Evolutionary conservation across 371 early-diverging fungal genomes (phyloP).

Genomic region (Mortierella sp.): DNA sequence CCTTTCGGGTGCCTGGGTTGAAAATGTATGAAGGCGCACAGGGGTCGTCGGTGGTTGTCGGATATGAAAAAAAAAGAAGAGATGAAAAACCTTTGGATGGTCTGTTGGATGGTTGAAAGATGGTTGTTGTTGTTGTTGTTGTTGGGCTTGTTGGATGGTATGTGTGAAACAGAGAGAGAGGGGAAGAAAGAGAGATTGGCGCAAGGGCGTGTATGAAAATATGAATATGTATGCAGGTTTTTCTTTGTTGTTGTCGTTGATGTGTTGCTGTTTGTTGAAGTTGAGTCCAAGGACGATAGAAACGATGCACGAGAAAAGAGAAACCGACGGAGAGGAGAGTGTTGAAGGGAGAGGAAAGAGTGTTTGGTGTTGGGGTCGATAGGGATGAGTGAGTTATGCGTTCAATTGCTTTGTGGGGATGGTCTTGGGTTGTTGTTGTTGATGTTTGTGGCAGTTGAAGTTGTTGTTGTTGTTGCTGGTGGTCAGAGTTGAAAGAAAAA

Average conservation of each 20-base stretch:
- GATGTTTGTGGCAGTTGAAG: neutral
- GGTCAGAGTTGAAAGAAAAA: neutral
- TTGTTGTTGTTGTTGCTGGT: neutral
- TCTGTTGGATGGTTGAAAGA: neutral
- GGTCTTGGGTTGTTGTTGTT: neutral
- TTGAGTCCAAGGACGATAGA: neutral
- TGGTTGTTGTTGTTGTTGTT: neutral
- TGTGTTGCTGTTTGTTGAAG: neutral
- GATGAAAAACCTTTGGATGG: neutral
- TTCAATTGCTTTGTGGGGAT: neutral
- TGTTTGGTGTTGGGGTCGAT: constrained; percentile 11
- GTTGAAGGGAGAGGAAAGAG: neutral
- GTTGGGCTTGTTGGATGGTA: constrained; percentile 1
- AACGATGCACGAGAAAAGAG: constrained; percentile 7
- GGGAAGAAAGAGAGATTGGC: neutral
- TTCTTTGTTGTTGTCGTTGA: neutral
- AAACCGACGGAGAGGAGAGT: neutral
- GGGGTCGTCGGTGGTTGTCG: constrained; percentile 4
- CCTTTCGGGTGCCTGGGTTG: too few species aligned
- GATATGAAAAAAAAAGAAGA: constrained; percentile 2
- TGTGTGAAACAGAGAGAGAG: constrained; percentile 9
- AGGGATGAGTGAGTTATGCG: neutral
- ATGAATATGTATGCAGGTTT: constrained; percentile 5
- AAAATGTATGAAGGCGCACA: constrained; percentile 3
- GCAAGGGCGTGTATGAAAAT: neutral